These are phyloP conservation scores for Pseudohyphozyma bogoriensis DNA, from an alignment of 768 basidiomycete genomes.

Conservation along the genomic window DNA sequence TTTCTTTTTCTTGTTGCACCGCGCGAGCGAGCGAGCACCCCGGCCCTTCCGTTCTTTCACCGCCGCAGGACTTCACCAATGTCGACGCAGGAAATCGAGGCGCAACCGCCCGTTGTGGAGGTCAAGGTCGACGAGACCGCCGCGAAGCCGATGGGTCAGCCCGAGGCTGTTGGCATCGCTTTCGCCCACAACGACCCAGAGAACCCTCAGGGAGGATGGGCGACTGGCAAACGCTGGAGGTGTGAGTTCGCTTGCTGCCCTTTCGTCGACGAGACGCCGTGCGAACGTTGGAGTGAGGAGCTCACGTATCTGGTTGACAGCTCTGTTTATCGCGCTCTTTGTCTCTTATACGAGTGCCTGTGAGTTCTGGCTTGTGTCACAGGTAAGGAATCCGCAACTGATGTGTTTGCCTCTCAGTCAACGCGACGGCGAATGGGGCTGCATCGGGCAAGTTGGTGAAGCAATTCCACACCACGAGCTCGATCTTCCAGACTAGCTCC, in stretches of 20 bases:
- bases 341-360: not conserved
- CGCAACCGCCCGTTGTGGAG: no score
- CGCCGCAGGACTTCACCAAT: no score
- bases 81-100: no score
- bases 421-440: not conserved
- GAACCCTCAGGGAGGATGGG: not conserved
- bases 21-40: no score
- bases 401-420: not conserved
- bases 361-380: not conserved
- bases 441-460: not conserved
- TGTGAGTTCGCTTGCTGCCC: not conserved
- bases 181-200: not conserved
- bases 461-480: not conserved
- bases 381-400: no score
- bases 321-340: not conserved
- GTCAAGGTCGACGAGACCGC: not conserved
- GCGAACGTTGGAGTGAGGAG: not conserved
- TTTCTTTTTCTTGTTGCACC: no score
- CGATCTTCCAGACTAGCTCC: not conserved
- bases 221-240: not conserved
- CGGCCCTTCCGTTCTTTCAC: no score
- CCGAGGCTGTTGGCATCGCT: not conserved
- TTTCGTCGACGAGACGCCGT: not conserved
- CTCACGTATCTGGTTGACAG: not conserved
- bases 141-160: no score